These are phyloP conservation scores for Fusarium illudens DNA, from an alignment of 2,329 filamentous ascomycete species.

Conservation along the genomic window DNA sequence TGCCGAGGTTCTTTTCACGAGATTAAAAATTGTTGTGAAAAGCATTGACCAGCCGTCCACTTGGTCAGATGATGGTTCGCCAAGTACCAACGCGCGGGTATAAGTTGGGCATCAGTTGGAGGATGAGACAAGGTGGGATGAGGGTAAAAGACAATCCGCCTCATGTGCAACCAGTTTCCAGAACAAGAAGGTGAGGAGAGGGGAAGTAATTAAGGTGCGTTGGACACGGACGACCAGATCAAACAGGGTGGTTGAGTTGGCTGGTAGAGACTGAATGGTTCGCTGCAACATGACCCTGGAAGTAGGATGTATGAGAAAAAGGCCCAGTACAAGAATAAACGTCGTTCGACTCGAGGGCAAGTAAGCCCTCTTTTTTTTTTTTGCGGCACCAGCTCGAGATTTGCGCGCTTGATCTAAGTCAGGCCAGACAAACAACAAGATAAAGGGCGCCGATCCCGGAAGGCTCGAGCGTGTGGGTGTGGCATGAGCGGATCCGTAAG, in stretches of 20 bases:
- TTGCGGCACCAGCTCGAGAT: background rate
- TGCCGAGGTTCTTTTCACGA: background rate
- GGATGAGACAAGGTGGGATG: background rate
- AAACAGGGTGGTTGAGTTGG: background rate
- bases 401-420: background rate
- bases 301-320: background rate
- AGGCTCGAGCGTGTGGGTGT: background rate
- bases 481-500: background rate
- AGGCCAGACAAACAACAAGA: background rate
- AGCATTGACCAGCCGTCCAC: background rate
- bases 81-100: background rate
- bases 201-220: background rate
- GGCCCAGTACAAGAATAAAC: background rate
- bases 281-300: background rate
- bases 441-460: constrained; percentile 5
- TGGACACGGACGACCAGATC: background rate
- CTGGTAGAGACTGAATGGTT: background rate
- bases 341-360: background rate
- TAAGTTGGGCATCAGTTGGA: background rate
- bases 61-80: background rate
- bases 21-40: background rate
- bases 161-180: background rate
- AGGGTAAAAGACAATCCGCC: background rate
- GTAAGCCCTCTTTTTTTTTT: background rate
- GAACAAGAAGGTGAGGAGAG: background rate